Percentiles rank a stretch among this genome's conserved stretches.
phyloP scores from a whole-genome alignment of 2,329 filamentous ascomycete species.

The Talaromyces sp. region DNA sequence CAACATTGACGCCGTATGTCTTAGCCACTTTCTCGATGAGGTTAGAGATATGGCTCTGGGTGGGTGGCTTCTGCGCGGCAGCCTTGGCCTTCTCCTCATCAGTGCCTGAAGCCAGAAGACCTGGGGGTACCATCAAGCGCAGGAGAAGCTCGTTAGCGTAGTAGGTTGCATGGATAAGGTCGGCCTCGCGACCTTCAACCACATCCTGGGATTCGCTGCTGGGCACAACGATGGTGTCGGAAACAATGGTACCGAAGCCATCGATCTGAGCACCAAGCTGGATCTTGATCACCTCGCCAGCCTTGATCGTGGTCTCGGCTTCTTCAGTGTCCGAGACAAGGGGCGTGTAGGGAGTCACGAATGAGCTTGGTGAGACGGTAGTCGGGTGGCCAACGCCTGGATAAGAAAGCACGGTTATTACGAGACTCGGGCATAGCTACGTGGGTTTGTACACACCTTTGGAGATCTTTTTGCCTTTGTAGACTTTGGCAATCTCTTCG shows the following conservation, averaged over 20 bases:
- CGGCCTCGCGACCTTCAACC: conserved; percentile 72
- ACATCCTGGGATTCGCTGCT: conserved; percentile 58
- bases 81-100: conserved; percentile 97
- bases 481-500: conserved; percentile 91
- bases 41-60: conserved; percentile 79
- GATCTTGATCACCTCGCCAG: conserved; percentile 88
- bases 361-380: conserved; percentile 88
- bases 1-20: conserved; percentile 83
- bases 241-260: conserved; percentile 93
- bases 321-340: conserved; percentile 82
- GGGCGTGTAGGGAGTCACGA: conserved; percentile 95
- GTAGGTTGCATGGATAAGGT: conserved; percentile 84
- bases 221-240: conserved; percentile 78
- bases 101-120: conserved; percentile 72
- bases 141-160: conserved; percentile 95
- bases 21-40: conserved; percentile 89
- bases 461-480: conserved; percentile 93
- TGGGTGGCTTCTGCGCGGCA: conserved; percentile 72
- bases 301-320: conserved; percentile 72
- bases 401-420: conserved; percentile 16
- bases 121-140: conserved; percentile 86
- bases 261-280: conserved; percentile 99
- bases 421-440: not conserved
- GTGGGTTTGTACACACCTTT: conserved; percentile 61
- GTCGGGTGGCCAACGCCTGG: conserved; percentile 86